A percentile compares a stretch with the other conserved stretches of the same genome.
Conservation (phyloP, 2,329 filamentous ascomycete species). For the Aspergillus pseudoterreus region DNA sequence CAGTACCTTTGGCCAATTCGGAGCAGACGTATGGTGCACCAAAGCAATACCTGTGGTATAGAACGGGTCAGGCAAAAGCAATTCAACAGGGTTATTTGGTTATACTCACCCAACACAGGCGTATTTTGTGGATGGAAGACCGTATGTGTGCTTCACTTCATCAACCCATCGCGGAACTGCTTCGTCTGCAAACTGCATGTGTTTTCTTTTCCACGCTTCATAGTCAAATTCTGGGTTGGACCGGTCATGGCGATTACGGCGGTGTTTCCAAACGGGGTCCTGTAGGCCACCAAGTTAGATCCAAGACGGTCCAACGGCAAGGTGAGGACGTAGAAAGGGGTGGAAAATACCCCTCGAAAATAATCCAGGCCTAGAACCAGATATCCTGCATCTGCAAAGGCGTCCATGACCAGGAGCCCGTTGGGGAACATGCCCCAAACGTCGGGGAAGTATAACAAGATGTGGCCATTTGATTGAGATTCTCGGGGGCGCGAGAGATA, state of each 20-base stretch:
- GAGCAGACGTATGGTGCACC: neutral
- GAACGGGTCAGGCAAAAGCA: too few species aligned
- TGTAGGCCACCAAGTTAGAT: neutral
- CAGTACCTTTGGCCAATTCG: neutral
- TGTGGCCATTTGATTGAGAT: neutral
- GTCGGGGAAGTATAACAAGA: conserved; percentile 2
- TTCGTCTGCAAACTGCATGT: conserved; percentile 41
- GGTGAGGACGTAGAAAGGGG: neutral
- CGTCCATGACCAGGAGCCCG: conserved; percentile 3
- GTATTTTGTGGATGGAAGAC: neutral
- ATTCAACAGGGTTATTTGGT: neutral
- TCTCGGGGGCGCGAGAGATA: neutral
- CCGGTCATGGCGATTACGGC: conserved; percentile 22
- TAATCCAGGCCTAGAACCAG: neutral
- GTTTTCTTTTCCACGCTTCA: conserved; percentile 48
- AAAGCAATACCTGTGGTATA: neutral
- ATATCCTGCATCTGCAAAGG: conserved; percentile 1
- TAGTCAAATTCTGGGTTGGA: conserved; percentile 42
- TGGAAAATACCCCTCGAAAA: neutral
- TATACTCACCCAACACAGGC: neutral
- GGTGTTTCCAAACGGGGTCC: conserved; percentile 22
- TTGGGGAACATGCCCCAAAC: neutral
- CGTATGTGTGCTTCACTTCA: neutral
- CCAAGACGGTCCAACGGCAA: too few species aligned
- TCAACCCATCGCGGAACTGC: conserved; percentile 32